Conservation (phyloP, 352 stramenopile species). For the Phytopythium cucurbitacearum region DNA sequence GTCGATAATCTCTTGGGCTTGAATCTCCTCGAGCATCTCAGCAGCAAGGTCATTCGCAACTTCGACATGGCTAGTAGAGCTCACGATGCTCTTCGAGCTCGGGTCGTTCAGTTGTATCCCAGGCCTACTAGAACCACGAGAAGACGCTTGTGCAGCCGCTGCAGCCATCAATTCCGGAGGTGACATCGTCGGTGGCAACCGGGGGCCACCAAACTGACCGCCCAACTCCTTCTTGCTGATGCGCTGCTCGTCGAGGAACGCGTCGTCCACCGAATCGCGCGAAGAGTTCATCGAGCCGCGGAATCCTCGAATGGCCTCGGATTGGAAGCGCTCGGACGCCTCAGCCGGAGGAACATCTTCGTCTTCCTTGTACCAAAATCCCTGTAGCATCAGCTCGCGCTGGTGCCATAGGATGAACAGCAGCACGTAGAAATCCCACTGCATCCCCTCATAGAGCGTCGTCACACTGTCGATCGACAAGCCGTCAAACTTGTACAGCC, state of each 20-base stretch:
- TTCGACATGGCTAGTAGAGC: conserved; percentile 3
- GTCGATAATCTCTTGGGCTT: conserved; percentile 37
- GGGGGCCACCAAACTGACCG: too few species aligned
- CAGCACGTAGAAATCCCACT: conserved; percentile 86
- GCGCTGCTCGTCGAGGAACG: conserved; percentile 31
- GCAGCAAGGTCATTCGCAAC: conserved; percentile 33
- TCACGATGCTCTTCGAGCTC: background rate
- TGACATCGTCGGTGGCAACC: too few species aligned
- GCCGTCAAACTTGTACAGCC: conserved; percentile 86
- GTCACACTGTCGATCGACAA: conserved; percentile 43
- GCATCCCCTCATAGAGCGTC: conserved; percentile 59
- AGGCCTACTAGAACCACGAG: conserved; percentile 1
- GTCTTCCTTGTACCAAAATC: conserved; percentile 46
- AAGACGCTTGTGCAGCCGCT: background rate
- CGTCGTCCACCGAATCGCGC: conserved; percentile 73
- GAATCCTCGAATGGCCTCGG: conserved; percentile 34
- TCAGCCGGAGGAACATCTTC: conserved; percentile 11
- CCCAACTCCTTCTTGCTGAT: conserved; percentile 8
- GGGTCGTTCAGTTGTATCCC: background rate
- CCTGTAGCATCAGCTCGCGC: conserved; percentile 70
- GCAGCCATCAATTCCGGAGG: background rate
- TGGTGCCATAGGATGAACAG: conserved; percentile 77
- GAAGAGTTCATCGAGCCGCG: conserved; percentile 53
- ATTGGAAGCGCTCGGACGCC: conserved; percentile 34
- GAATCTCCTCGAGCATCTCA: conserved; percentile 43